phyloP scores from a whole-genome alignment of 371 early-diverging fungal genomes.

The Mucor mucedo region DNA sequence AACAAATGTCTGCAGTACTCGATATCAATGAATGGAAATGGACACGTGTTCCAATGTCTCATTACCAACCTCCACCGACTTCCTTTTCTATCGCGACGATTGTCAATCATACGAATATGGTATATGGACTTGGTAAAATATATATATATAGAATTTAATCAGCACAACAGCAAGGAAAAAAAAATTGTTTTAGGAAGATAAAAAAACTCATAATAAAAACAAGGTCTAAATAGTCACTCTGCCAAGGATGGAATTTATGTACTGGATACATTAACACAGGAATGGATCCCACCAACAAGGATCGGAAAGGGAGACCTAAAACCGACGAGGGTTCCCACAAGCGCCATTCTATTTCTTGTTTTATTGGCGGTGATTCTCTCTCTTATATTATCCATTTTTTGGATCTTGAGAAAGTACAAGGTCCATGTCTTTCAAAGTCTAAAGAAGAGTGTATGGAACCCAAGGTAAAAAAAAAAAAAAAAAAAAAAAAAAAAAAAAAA shows the following conservation, averaged over 20 bases:
- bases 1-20: conserved; percentile 33
- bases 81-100: conserved; percentile 34
- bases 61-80: conserved; percentile 39
- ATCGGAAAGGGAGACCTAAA: not conserved
- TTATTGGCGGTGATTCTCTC: not conserved
- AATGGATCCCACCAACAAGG: conserved; percentile 17
- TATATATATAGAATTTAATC: no score
- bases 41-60: not conserved
- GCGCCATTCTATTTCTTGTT: not conserved
- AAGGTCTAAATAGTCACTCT: conserved; percentile 41
- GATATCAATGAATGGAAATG: conserved; percentile 34
- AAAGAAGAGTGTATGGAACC: conserved; percentile 31
- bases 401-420: not conserved
- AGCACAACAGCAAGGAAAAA: no score
- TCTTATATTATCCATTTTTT: not conserved
- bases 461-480: conserved; percentile 2
- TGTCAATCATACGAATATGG: conserved; percentile 35
- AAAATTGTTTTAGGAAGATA: not conserved
- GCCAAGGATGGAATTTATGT: conserved; percentile 39
- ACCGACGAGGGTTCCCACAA: not conserved
- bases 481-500: not conserved
- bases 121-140: conserved; percentile 37
- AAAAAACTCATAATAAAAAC: not conserved
- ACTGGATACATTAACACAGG: conserved; percentile 22
- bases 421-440: not conserved